Evolutionary conservation across 345 rosid species (phyloP).

Genomic region (Leavenworthia alabamica): DNA sequence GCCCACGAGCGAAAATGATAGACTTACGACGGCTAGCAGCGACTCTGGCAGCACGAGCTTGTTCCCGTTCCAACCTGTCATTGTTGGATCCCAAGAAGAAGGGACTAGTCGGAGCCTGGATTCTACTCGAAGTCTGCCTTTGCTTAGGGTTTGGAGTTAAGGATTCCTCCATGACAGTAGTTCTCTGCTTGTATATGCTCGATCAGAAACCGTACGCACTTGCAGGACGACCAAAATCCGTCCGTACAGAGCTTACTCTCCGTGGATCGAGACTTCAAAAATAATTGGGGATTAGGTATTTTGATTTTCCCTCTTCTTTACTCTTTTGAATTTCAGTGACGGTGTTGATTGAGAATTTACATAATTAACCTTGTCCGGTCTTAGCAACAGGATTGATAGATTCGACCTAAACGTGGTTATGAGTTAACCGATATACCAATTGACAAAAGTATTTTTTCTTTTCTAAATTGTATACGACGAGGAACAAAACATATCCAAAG

Average conservation of each 20-base stretch:
- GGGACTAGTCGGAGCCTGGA: conserved; percentile 76
- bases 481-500: neutral
- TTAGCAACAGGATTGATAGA: neutral
- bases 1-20: conserved; percentile 28
- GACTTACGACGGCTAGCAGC: conserved; percentile 81
- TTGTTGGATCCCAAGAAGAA: conserved; percentile 81
- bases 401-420: neutral
- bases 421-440: neutral
- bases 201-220: neutral
- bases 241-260: conserved; percentile 13
- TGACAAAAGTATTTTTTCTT: neutral
- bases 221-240: neutral
- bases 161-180: conserved; percentile 48
- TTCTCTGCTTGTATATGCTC: neutral
- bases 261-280: conserved; percentile 1
- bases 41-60: conserved; percentile 81
- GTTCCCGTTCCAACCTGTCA: conserved; percentile 73
- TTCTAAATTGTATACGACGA: neutral
- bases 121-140: conserved; percentile 40
- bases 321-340: conserved; percentile 33
- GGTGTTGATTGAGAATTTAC: neutral
- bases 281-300: conserved; percentile 26
- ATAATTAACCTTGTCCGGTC: neutral
- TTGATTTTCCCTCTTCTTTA: conserved; percentile 42
- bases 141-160: conserved; percentile 71